Base-by-base conservation (phyloP, 768 basidiomycete genomes). In the Tulasnella sp. region DNA sequence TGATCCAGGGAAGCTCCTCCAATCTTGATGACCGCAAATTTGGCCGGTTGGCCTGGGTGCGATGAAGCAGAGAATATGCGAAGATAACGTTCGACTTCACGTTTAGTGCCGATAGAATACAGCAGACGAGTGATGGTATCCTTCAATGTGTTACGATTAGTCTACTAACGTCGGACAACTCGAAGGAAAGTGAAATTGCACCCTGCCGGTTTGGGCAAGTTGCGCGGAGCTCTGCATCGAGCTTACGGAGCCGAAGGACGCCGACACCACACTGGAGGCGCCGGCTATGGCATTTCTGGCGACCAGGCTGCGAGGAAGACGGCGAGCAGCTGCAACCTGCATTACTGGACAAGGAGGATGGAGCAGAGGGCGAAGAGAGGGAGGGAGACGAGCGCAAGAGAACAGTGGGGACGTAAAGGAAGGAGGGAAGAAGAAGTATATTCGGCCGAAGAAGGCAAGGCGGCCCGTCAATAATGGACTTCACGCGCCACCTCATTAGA, bases 11-110 rank as follows among this genome's bases (percentile, higher is more conserved):
- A 97, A 11, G 95, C 97, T 73, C 98, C 98, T 81, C 98, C 98
- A 83, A 99, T 92, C 87, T 99, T 99, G 89, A 99, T 93, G 81
- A 99, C 98, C 54, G 96, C 96, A 84, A 98, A 98, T 86, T 96
- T 97, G 81, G 96, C 96, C 58, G 95, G 94, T 81, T 95, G 92
- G 22, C 94, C 92, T 2, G 93, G 91, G 84, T 96, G 93, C 9
- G 95, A 94, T 31, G 96, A 93, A n/a, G 95, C 93, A 14, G 96
- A 96, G 85, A 99, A 99, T 85, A 99, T 99, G 75, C 97, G 94
- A 42, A 99, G 92, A 88, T 99, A 97, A 82, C 98, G 93, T 85
- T 98, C 97, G 83, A 99, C 98, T 86, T 99, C 98, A 82, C 96
- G 94, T 85, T 98, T 96, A 42, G 95, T 95, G 76, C 97, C 98